These are phyloP conservation scores for Kodamaea restingae DNA, from an alignment of 805 yeast genomes.

Conservation along the genomic window DNA sequence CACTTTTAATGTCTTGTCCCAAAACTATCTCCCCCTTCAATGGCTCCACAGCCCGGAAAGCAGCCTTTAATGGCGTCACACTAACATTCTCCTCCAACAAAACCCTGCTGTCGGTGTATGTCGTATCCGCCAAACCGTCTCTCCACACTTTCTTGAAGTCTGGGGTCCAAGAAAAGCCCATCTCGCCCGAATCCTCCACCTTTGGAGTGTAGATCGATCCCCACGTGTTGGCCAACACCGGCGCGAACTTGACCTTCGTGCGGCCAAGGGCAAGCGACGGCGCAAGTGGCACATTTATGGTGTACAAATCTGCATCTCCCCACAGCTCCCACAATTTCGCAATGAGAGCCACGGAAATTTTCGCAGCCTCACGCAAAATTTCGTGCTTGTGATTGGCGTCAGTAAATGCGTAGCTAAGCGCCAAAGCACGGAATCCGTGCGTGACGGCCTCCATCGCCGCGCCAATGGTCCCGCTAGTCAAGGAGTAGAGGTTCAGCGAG, in stretches of 20 bases:
- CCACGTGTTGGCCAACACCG: slow-evolving; percentile 84
- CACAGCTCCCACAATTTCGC: slow-evolving; percentile 57
- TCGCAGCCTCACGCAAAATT: slow-evolving; percentile 60
- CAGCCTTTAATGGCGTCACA: slow-evolving; percentile 57
- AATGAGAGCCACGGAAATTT: slow-evolving; percentile 60
- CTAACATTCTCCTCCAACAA: slow-evolving; percentile 60
- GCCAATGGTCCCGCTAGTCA: slow-evolving; percentile 94
- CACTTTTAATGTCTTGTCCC: slow-evolving; percentile 13
- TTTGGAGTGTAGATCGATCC: slow-evolving; percentile 49
- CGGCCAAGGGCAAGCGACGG: slow-evolving; percentile 45
- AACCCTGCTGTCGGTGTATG: slow-evolving; percentile 66
- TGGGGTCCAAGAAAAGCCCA: slow-evolving; percentile 78
- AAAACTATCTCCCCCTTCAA: slow-evolving; percentile 56
- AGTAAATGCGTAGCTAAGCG: slow-evolving; percentile 81
- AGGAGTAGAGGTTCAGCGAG: slow-evolving; percentile 79
- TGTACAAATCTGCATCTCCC: slow-evolving; percentile 63
- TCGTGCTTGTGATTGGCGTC: slow-evolving; percentile 45
- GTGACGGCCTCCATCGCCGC: slow-evolving; percentile 94
- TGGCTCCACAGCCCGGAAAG: slow-evolving; percentile 53
- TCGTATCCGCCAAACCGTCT: slow-evolving; percentile 36
- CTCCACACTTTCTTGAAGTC: slow-evolving; percentile 66
- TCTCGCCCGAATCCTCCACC: slow-evolving; percentile 23
- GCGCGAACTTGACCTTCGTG: slow-evolving; percentile 68
- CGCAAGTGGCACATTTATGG: slow-evolving; percentile 81
- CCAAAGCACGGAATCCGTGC: slow-evolving; percentile 66